Evolutionary conservation across 2,329 filamentous ascomycete species (phyloP).

Genomic region (Penicillium sp.): DNA sequence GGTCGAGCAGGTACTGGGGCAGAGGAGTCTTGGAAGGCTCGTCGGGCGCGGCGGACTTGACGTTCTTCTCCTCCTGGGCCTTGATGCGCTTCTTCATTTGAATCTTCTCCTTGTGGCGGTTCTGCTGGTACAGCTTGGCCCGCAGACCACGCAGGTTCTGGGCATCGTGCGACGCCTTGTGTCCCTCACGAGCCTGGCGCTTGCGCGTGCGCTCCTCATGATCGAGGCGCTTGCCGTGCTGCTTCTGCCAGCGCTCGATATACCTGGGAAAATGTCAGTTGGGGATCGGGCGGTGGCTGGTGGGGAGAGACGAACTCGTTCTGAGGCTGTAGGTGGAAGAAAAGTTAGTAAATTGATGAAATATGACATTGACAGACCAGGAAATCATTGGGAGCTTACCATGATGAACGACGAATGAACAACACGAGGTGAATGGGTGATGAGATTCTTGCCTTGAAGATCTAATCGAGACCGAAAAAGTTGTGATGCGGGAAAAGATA

Average conservation of each 20-base stretch:
- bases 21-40: slow-evolving; percentile 75
- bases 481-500: slow-evolving; percentile 28
- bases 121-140: slow-evolving; percentile 91
- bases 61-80: slow-evolving; percentile 91
- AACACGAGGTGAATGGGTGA: slow-evolving; percentile 15
- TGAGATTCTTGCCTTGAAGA: slow-evolving; percentile 21
- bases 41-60: slow-evolving; percentile 76
- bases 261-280: slow-evolving; percentile 41
- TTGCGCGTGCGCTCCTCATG: slow-evolving; percentile 89
- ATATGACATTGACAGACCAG: background rate
- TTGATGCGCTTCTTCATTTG: slow-evolving; percentile 95
- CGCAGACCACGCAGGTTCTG: slow-evolving; percentile 89
- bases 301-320: slow-evolving; percentile 41
- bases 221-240: slow-evolving; percentile 63
- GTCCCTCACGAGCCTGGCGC: slow-evolving; percentile 79
- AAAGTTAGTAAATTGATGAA: slow-evolving; percentile 3
- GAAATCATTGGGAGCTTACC: slow-evolving; percentile 22
- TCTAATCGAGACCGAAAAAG: slow-evolving; percentile 28
- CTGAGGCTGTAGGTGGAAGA: slow-evolving; percentile 34
- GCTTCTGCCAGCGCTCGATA: slow-evolving; percentile 75
- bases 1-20: slow-evolving; percentile 90
- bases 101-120: slow-evolving; percentile 95
- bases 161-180: slow-evolving; percentile 83
- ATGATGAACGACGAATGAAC: slow-evolving; percentile 28
- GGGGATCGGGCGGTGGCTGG: slow-evolving; percentile 9